These are phyloP conservation scores for Scheffersomyces titani DNA, from an alignment of 1,139 yeast genomes.

Conservation along the genomic window DNA sequence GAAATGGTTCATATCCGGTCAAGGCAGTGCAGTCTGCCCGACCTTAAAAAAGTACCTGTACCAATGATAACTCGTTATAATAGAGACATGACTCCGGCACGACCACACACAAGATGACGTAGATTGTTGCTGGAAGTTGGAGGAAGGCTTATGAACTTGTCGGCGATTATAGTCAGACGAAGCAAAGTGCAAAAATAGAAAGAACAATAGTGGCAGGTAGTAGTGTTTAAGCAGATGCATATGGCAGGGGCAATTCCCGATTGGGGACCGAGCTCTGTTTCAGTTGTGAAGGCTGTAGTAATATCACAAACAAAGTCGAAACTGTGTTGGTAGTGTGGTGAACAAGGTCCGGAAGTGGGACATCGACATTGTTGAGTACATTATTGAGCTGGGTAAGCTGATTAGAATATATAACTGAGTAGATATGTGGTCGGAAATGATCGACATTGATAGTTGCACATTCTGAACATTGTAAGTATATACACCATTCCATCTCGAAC, in stretches of 20 bases:
- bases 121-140: not conserved
- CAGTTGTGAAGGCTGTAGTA: not conserved
- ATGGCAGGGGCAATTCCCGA: not conserved
- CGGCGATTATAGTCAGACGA: no score
- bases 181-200: not conserved
- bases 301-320: not conserved
- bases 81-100: not conserved
- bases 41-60: not conserved
- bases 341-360: not conserved
- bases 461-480: not conserved
- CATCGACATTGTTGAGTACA: no score
- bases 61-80: not conserved
- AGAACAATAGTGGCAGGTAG: not conserved
- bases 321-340: not conserved
- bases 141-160: no score
- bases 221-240: not conserved
- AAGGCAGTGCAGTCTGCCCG: not conserved
- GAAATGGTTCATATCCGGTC: not conserved
- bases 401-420: no score
- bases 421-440: not conserved
- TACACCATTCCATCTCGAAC: not conserved
- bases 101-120: not conserved
- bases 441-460: not conserved
- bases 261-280: not conserved
- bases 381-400: no score